Conservation (phyloP, 2,329 filamentous ascomycete genomes). For the Paraphaeosphaeria minitans region DNA sequence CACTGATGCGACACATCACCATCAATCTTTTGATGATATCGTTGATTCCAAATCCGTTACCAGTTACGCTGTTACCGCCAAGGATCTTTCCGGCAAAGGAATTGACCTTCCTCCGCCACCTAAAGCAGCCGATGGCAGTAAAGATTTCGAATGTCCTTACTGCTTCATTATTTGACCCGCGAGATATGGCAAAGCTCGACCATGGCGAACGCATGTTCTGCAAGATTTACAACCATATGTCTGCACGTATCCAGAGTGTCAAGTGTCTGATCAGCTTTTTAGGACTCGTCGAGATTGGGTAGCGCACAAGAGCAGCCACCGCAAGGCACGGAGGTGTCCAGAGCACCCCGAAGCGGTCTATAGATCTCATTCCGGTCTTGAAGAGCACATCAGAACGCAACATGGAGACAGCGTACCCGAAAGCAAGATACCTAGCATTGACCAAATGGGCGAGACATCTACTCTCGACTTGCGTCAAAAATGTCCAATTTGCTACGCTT, state of each 20-base stretch:
- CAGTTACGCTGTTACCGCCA: slow-evolving; percentile 44
- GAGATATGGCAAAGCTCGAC: slow-evolving; percentile 39
- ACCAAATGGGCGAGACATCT: slow-evolving; percentile 41
- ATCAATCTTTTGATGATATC: slow-evolving; percentile 45
- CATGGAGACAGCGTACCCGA: slow-evolving; percentile 39
- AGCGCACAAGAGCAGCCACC: slow-evolving; percentile 45
- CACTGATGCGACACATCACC: slow-evolving; percentile 45
- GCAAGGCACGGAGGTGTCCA: slow-evolving; percentile 45
- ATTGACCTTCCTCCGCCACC: slow-evolving; percentile 44
- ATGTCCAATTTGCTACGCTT: slow-evolving; percentile 41
- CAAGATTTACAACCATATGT: slow-evolving; percentile 47
- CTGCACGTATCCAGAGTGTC: slow-evolving; percentile 43
- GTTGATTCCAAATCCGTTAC: slow-evolving; percentile 44
- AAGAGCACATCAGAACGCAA: slow-evolving; percentile 36
- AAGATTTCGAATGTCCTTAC: slow-evolving; percentile 47
- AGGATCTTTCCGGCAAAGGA: slow-evolving; percentile 40
- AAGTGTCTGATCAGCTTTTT: slow-evolving; percentile 36
- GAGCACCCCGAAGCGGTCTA: slow-evolving; percentile 41
- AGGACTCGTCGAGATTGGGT: slow-evolving; percentile 46
- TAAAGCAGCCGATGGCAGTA: slow-evolving; percentile 35
- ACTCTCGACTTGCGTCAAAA: slow-evolving; percentile 35
- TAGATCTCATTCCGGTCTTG: slow-evolving; percentile 27
- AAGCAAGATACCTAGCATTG: slow-evolving; percentile 33
- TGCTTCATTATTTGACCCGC: slow-evolving; percentile 48
- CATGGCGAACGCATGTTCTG: slow-evolving; percentile 44